Percentiles rank a stretch among this genome's conserved stretches.
These are phyloP conservation scores for Harrya chromipes DNA, from an alignment of 768 basidiomycete species.

Conservation along the genomic window DNA sequence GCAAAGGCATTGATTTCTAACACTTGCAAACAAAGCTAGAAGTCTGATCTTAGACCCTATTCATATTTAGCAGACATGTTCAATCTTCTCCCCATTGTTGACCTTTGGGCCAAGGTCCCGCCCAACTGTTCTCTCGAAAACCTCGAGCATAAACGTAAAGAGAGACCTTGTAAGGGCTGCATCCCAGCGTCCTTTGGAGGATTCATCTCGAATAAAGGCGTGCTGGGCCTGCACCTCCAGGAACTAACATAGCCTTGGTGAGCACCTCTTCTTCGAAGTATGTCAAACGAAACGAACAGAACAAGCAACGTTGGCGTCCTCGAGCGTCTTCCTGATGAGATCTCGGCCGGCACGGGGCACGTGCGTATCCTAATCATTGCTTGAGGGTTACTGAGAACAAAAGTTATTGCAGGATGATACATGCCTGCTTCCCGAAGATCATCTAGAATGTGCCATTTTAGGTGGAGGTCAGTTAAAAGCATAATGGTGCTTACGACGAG, in stretches of 20 bases:
- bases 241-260: conserved; percentile 49
- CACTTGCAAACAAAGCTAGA: conserved; percentile 1
- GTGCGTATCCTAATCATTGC: conserved; percentile 72
- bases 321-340: conserved; percentile 76
- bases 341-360: conserved; percentile 86
- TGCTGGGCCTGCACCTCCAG: conserved; percentile 97
- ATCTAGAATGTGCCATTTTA: conserved; percentile 46
- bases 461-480: neutral
- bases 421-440: conserved; percentile 93
- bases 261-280: conserved; percentile 2
- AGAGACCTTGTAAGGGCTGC: conserved; percentile 81
- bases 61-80: conserved; percentile 71
- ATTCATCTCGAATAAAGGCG: conserved; percentile 92
- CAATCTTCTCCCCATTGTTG: conserved; percentile 44
- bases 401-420: conserved; percentile 1
- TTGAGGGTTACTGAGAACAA: neutral
- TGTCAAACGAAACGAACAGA: conserved; percentile 52
- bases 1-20: conserved; percentile 6
- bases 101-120: conserved; percentile 77
- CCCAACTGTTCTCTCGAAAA: conserved; percentile 85
- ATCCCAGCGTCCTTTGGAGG: conserved; percentile 94
- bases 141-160: conserved; percentile 87
- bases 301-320: conserved; percentile 69
- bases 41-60: too few relatives aligned
- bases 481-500: conserved; percentile 57